Base-by-base conservation (phyloP, 2,329 filamentous ascomycete species). In the Drechslera avenae region DNA sequence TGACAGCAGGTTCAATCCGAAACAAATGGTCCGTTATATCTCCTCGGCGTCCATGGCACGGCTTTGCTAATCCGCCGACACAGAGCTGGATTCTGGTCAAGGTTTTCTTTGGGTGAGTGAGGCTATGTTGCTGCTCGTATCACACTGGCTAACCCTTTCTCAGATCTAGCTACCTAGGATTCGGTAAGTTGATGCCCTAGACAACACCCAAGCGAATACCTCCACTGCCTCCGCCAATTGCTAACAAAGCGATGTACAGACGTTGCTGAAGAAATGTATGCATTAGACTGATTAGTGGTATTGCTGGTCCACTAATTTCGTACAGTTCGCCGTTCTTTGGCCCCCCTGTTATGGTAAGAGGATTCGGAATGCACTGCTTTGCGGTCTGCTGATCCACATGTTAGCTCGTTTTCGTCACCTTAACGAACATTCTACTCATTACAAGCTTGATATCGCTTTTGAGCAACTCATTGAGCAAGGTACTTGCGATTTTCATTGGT, bases 361-460 rank as follows among this genome's bases (percentile, higher is more conserved):
- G 51, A 41, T 37, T 32, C 39, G 28, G n/a, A 33, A 36, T 42
- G 35, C 50, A 61, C 63, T 13, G 28, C 52, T 40, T 26, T 41
- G 30, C 51, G 23, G 43, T 63, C 52, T 62, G 60, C 71, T 73
- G 60, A 74, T 54, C 21, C 12, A 33, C 14, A 34, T 32, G 18
- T 17, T 36, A 78, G 81, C 79, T 91, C 56, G 79, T 91, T 40
- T 93, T 93, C 73, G 83, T 93, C 56, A 88, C 83, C 18, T 78
- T 93, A 65, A 90, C 88, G 35, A 89, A 89, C 50, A 90, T 93
- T 62, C 78, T 94, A 6, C 80, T 94, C 26, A 88, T 90, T 74
- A 90, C 89, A 41, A 89, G 87, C 16, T 76, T 92, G 57, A 91
- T 90, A 31, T 87, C 86, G 79, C 86, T 91, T 76, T 79, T 92